Base-by-base conservation (phyloP, 176 grass and related monocot genomes). In the Leersia perrieri region DNA sequence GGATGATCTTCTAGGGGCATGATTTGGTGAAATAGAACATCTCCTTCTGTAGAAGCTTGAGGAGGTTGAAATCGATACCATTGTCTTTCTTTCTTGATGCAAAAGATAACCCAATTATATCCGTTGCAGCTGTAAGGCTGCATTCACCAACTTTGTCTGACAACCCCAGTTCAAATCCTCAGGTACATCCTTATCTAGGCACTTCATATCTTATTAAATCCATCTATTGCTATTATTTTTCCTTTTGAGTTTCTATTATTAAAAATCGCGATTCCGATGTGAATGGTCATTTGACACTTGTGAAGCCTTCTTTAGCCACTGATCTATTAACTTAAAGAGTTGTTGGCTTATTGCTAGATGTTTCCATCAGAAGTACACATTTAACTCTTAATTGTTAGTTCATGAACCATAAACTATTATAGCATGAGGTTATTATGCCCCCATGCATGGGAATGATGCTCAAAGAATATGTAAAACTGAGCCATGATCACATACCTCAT, bases 401-500 rank as follows among this genome's bases (percentile, higher is more conserved):
- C 66, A 70, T 29, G 51, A 81, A 71, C 35, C 13, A 40, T 11
- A 66, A 66, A 55, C 15, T 66, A 66, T 53, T 29, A 49, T 5
- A 82, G 38, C 23, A 64, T 1, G 31, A 26, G 22, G 33, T 18
- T 76, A 10, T 31, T 42, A 61, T 38, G 2, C 31, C 33, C 65
- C 25, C 9, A 22, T 44, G 23, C 68, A 39, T 22, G 13, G 35
- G 13, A 28, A 49, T 25, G 28, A 20, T 64, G n/a, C 23, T 67
- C 15, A 39, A 18, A 65, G 7, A 44, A 15, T 27, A 47, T 34
- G 13, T 33, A 73, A 74, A 53, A 27, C n/a, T 29, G 20, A 73
- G 15, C 20, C 28, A 35, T 82, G 57, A 18, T 23, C 67, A 53
- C 57, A 72, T 81, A 83, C 81, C 81, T 75, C 27, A 4, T n/a